phyloP scores from a whole-genome alignment of 148 eudicot genomes.

The Bassia scoparia region DNA sequence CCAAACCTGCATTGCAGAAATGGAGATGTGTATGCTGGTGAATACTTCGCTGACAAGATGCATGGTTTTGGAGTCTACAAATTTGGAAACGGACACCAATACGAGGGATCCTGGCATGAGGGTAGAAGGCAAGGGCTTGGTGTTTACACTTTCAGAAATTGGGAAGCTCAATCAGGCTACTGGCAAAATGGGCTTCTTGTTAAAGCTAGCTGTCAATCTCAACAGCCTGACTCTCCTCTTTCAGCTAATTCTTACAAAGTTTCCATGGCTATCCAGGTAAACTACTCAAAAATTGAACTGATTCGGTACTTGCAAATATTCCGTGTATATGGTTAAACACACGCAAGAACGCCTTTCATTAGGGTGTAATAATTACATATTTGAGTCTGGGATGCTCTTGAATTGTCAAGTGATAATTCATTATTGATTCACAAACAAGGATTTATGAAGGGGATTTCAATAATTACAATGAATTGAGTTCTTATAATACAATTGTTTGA shows the following conservation, averaged over 20 bases:
- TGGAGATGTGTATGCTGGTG: constrained; percentile 88
- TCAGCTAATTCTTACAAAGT: constrained; percentile 88
- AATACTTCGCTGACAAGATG: constrained; percentile 95
- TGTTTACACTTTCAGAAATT: constrained; percentile 82
- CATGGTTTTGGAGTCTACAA: constrained; percentile 87
- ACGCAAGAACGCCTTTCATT: no score
- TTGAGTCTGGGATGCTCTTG: no score
- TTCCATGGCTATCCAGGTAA: constrained; percentile 80
- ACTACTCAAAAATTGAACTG: neutral
- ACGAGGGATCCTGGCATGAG: constrained; percentile 98
- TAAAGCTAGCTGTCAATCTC: constrained; percentile 71
- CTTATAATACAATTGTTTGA: no score
- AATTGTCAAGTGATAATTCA: no score
- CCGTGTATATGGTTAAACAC: no score
- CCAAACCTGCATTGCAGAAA: constrained; percentile 42
- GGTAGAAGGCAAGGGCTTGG: constrained; percentile 97
- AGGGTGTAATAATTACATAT: no score
- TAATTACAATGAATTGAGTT: no score
- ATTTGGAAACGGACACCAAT: constrained; percentile 81
- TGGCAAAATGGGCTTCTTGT: constrained; percentile 89
- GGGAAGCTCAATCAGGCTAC: constrained; percentile 87
- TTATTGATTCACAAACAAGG: no score
- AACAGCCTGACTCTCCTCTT: constrained; percentile 64
- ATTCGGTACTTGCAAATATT: no score
- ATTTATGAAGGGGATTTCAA: no score